These are phyloP conservation scores for Hymenoscyphus occultus DNA, from an alignment of 2,329 filamentous ascomycete species.

Conservation along the genomic window DNA sequence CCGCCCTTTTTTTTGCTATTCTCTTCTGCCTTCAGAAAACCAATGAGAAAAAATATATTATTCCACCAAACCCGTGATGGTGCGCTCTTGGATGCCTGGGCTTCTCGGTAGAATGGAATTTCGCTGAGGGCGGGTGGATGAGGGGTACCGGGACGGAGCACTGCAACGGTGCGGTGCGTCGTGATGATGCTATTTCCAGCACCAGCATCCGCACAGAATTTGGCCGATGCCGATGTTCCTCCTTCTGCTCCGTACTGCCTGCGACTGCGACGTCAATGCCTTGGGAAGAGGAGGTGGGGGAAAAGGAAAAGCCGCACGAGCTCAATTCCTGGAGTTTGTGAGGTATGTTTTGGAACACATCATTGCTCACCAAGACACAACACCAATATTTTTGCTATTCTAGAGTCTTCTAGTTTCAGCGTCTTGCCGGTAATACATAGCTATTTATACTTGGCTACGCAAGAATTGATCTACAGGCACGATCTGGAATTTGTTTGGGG, in stretches of 20 bases:
- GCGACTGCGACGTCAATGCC: slow-evolving; percentile 1
- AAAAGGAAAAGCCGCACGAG: not conserved
- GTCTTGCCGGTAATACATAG: not conserved
- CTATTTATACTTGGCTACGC: not conserved
- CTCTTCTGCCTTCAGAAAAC: not conserved
- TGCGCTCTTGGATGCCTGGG: not conserved
- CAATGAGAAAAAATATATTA: not conserved
- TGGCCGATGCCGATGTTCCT: not conserved
- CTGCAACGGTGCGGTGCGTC: not conserved
- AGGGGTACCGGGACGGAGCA: not conserved
- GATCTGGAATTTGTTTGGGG: not conserved
- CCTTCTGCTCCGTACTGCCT: not conserved
- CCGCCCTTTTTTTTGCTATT: not conserved
- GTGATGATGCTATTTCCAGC: slow-evolving; percentile 2
- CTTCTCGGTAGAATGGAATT: slow-evolving; percentile 3
- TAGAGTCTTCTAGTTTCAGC: not conserved
- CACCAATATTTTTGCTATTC: slow-evolving; percentile 2
- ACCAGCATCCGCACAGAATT: not conserved
- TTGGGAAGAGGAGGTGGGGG: not conserved
- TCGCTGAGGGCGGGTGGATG: not conserved
- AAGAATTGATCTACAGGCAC: not conserved
- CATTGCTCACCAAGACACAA: not conserved
- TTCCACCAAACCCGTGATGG: slow-evolving; percentile 1
- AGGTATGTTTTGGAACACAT: not conserved
- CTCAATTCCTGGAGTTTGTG: not conserved